Percentiles rank a stretch among this genome's conserved stretches.
Evolutionary conservation across 805 yeast species (phyloP).

Genomic region (Saccharomycopsis sp.): DNA sequence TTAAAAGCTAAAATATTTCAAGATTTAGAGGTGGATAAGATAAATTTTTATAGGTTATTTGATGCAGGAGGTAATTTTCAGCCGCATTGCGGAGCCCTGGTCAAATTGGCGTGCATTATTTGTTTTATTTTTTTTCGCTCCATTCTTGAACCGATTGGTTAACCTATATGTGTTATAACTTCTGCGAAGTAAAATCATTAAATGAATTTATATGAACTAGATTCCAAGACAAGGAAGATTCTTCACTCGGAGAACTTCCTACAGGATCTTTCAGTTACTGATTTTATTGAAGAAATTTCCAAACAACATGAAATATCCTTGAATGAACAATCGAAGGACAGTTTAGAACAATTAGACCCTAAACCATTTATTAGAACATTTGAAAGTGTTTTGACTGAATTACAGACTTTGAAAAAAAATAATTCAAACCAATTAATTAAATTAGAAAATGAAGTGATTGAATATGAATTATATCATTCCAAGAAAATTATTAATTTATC

Average conservation of each 20-base stretch:
- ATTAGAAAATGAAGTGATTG: slow-evolving; percentile 51
- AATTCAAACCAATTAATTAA: slow-evolving; percentile 42
- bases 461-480: slow-evolving; percentile 60
- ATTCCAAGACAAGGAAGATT: slow-evolving; percentile 13
- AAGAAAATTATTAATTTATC: slow-evolving; percentile 54
- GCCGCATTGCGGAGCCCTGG: too few relatives aligned
- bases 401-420: slow-evolving; percentile 53
- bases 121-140: too few relatives aligned
- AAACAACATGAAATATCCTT: slow-evolving; percentile 46
- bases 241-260: slow-evolving; percentile 18
- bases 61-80: too few relatives aligned
- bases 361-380: slow-evolving; percentile 92
- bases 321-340: slow-evolving; percentile 26
- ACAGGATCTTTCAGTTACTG: slow-evolving; percentile 64
- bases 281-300: slow-evolving; percentile 73
- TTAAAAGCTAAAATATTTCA: too few relatives aligned
- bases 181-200: too few relatives aligned
- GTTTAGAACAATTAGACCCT: slow-evolving; percentile 54
- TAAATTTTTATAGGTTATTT: too few relatives aligned
- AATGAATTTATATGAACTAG: slow-evolving; percentile 21
- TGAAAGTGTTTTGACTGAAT: slow-evolving; percentile 73
- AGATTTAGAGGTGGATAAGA: too few relatives aligned
- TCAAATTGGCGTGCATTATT: too few relatives aligned
- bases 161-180: too few relatives aligned
- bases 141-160: too few relatives aligned